Evolutionary conservation across 75 land plant genomes (phyloP).

Genomic region (Gnetum montanum): DNA sequence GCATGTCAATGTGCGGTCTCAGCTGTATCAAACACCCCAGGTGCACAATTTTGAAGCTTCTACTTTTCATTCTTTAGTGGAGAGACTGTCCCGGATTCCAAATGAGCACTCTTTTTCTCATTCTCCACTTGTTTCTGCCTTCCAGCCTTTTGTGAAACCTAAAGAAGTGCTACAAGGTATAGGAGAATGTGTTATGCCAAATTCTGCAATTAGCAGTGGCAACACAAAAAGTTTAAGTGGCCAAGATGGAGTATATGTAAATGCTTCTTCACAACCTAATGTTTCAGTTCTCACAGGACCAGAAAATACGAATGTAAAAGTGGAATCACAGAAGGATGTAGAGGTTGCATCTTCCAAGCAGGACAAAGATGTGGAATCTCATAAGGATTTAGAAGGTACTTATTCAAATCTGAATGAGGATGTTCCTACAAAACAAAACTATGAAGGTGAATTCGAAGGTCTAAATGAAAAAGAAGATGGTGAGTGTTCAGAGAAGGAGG

Average conservation of each 20-base stretch:
- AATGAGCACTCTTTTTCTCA: conserved; percentile 57
- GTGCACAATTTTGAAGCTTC: conserved; percentile 11
- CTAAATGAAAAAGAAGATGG: conserved; percentile 63
- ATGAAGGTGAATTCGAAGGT: conserved; percentile 1
- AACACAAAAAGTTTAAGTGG: neutral
- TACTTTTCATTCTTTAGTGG: conserved; percentile 15
- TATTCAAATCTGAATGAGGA: neutral
- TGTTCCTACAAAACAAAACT: neutral
- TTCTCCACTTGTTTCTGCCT: conserved; percentile 48
- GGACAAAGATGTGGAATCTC: no score
- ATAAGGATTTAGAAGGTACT: neutral
- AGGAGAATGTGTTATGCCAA: neutral
- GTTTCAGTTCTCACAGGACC: neutral
- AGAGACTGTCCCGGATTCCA: conserved; percentile 14
- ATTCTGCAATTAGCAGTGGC: neutral
- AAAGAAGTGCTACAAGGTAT: conserved; percentile 8
- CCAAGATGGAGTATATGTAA: neutral
- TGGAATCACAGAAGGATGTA: neutral
- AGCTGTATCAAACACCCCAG: conserved; percentile 8
- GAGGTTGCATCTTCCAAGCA: neutral
- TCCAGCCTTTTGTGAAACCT: conserved; percentile 52
- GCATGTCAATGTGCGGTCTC: neutral
- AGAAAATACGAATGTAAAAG: neutral
- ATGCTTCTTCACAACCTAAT: neutral
- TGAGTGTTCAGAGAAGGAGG: conserved; percentile 63